These are phyloP conservation scores for Coleophoma cylindrospora DNA, from an alignment of 2,329 filamentous ascomycete genomes.

Conservation along the genomic window DNA sequence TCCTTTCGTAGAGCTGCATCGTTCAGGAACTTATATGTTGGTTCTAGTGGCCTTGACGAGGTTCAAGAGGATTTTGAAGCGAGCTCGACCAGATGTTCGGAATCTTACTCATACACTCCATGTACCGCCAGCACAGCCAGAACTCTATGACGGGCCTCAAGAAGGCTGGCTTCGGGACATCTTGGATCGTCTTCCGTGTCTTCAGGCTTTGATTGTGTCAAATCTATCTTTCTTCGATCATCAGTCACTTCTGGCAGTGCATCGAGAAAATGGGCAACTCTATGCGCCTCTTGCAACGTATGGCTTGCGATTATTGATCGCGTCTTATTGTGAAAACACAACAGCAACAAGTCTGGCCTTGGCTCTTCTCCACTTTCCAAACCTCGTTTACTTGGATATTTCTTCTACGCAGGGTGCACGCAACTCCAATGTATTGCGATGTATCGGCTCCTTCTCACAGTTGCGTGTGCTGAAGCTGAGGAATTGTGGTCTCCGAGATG, in stretches of 20 bases:
- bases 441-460: slow-evolving; percentile 11
- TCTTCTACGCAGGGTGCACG: slow-evolving; percentile 12
- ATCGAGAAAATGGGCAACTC: slow-evolving; percentile 1
- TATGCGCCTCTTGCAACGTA: slow-evolving; percentile 4
- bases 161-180: slow-evolving; percentile 15
- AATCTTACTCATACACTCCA: slow-evolving; percentile 12
- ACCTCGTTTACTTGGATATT: slow-evolving; percentile 15
- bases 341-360: slow-evolving; percentile 11
- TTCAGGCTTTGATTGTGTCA: slow-evolving; percentile 14
- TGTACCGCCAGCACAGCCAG: slow-evolving; percentile 13
- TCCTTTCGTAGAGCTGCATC: neutral
- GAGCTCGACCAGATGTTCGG: slow-evolving; percentile 11
- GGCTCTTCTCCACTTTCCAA: slow-evolving; percentile 12
- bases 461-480: slow-evolving; percentile 13
- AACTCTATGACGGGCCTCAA: slow-evolving; percentile 15
- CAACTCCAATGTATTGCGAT: slow-evolving; percentile 9
- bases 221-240: slow-evolving; percentile 17
- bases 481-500: slow-evolving; percentile 13
- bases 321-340: slow-evolving; percentile 14
- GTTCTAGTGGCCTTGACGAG: slow-evolving; percentile 9
- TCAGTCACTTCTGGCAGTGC: slow-evolving; percentile 9
- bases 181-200: slow-evolving; percentile 11
- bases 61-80: slow-evolving; percentile 13
- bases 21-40: slow-evolving; percentile 1
- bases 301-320: slow-evolving; percentile 10